These are phyloP conservation scores for Yamadazyma trypodendri DNA, from an alignment of 1,139 yeast genomes.

Conservation along the genomic window DNA sequence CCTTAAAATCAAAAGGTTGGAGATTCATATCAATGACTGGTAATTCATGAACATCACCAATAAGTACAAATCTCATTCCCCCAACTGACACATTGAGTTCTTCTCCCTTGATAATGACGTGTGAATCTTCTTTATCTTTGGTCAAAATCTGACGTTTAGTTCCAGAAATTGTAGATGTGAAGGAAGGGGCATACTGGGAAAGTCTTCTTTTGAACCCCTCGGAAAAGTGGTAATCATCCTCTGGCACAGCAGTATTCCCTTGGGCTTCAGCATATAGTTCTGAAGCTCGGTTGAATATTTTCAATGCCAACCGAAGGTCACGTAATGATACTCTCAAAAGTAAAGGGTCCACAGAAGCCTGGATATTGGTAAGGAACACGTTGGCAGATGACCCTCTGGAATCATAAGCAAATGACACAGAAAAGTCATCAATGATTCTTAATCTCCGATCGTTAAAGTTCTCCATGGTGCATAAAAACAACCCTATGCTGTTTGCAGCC, in stretches of 20 bases:
- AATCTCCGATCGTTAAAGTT: slow-evolving; percentile 56
- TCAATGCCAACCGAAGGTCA: slow-evolving; percentile 79
- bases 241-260: slow-evolving; percentile 17
- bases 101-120: slow-evolving; percentile 63
- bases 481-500: slow-evolving; percentile 78
- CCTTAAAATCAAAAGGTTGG: slow-evolving; percentile 68
- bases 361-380: slow-evolving; percentile 60
- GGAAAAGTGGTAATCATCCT: slow-evolving; percentile 43
- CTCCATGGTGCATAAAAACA: slow-evolving; percentile 81
- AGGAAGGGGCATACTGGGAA: slow-evolving; percentile 67
- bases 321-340: slow-evolving; percentile 79
- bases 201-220: slow-evolving; percentile 61
- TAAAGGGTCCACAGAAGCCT: slow-evolving; percentile 76
- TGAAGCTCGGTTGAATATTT: slow-evolving; percentile 71
- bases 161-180: slow-evolving; percentile 43
- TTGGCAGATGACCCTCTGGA: slow-evolving; percentile 61
- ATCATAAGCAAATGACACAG: slow-evolving; percentile 74
- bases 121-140: slow-evolving; percentile 20
- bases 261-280: slow-evolving; percentile 45
- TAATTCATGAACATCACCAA: slow-evolving; percentile 91
- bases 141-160: slow-evolving; percentile 10
- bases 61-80: slow-evolving; percentile 81
- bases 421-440: slow-evolving; percentile 85
- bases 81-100: slow-evolving; percentile 68
- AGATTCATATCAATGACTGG: slow-evolving; percentile 85